Percentiles rank a stretch among this genome's conserved stretches.
These are phyloP conservation scores for Aspergillus brasiliensis DNA, from an alignment of 2,329 filamentous ascomycete species.

Conservation along the genomic window DNA sequence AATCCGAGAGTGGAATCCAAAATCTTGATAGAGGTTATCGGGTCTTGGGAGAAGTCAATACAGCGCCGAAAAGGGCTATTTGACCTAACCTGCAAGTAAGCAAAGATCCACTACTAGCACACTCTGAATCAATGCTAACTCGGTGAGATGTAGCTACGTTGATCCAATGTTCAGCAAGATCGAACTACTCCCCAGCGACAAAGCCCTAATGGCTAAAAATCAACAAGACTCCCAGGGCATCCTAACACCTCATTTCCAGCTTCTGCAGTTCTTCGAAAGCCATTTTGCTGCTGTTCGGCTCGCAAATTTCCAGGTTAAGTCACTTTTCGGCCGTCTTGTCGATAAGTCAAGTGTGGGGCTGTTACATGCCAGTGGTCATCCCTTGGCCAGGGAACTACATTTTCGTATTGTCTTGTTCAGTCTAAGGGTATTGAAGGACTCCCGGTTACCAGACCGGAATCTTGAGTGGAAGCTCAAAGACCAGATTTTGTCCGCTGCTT, in stretches of 20 bases:
- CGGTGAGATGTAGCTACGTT: conserved; percentile 55
- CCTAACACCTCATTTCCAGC: conserved; percentile 79
- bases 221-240: conserved; percentile 80
- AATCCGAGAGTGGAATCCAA: conserved; percentile 86
- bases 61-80: conserved; percentile 80
- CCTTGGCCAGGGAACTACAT: conserved; percentile 86
- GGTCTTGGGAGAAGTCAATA: conserved; percentile 87
- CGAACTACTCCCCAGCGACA: conserved; percentile 91
- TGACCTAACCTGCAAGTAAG: conserved; percentile 66
- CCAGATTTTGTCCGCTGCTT: conserved; percentile 78
- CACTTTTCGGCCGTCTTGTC: conserved; percentile 78
- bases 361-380: conserved; percentile 71
- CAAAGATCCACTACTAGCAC: conserved; percentile 15
- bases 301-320: conserved; percentile 77
- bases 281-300: conserved; percentile 94
- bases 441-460: conserved; percentile 63
- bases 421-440: conserved; percentile 73
- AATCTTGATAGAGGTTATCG: conserved; percentile 80
- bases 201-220: conserved; percentile 69
- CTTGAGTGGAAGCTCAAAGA: conserved; percentile 85
- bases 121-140: conserved; percentile 15
- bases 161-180: conserved; percentile 91
- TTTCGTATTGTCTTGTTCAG: conserved; percentile 86
- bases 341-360: conserved; percentile 76
- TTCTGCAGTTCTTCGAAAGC: conserved; percentile 87